phyloP scores from a whole-genome alignment of 768 basidiomycete genomes.

The Tricholoma saponaceum region DNA sequence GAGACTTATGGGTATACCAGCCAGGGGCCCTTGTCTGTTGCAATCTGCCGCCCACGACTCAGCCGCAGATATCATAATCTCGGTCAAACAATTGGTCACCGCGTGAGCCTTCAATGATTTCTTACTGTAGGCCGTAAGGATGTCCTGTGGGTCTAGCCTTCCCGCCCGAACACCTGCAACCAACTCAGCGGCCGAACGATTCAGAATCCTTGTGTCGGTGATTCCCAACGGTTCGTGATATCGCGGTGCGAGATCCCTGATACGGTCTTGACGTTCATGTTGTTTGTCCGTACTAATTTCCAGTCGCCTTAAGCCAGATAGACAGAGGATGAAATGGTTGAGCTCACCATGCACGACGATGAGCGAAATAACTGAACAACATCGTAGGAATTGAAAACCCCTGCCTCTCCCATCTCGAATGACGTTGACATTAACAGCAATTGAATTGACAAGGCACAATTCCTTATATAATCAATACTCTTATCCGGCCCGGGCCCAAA shows the following conservation, averaged over 20 bases:
- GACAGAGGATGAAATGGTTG: neutral
- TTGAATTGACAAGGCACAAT: too few relatives aligned
- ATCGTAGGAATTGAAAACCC: slow-evolving; percentile 1
- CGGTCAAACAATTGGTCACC: slow-evolving; percentile 54
- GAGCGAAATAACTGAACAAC: slow-evolving; percentile 33
- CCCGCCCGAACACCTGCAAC: slow-evolving; percentile 27
- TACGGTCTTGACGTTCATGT: slow-evolving; percentile 28
- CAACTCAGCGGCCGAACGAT: slow-evolving; percentile 24
- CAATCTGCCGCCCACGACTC: slow-evolving; percentile 28
- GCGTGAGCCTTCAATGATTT: slow-evolving; percentile 40
- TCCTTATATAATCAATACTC: neutral
- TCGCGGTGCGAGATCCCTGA: slow-evolving; percentile 22
- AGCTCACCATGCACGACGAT: slow-evolving; percentile 32
- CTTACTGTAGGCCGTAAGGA: slow-evolving; percentile 42
- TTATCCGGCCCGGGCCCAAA: neutral
- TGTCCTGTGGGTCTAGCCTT: slow-evolving; percentile 23
- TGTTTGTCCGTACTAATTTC: slow-evolving; percentile 29
- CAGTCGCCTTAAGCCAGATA: neutral
- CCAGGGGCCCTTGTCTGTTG: slow-evolving; percentile 34
- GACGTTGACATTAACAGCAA: too few relatives aligned
- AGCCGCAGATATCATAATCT: slow-evolving; percentile 44
- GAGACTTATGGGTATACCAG: slow-evolving; percentile 52
- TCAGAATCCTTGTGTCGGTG: slow-evolving; percentile 26
- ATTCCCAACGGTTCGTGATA: slow-evolving; percentile 27
- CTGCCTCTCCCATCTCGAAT: neutral